Percentiles rank a stretch among this genome's conserved stretches.
Conservation (phyloP, 805 yeast genomes). For the Ogataea wickerhamii region DNA sequence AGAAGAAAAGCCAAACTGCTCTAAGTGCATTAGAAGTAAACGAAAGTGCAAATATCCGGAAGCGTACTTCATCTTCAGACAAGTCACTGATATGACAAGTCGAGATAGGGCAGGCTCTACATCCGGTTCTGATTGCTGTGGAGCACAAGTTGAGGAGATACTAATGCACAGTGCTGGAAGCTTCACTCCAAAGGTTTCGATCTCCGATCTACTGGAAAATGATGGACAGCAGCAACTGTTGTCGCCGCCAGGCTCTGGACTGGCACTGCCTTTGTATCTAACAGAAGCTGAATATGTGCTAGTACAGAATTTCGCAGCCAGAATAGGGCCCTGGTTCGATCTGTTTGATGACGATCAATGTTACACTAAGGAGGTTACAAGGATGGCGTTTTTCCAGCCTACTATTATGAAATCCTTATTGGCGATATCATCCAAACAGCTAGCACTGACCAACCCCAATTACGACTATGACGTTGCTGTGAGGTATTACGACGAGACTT, state of each 20-base stretch:
- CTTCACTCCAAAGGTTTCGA: conserved; percentile 1
- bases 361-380: conserved; percentile 6
- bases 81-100: background rate
- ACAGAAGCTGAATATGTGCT: conserved; percentile 5
- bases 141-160: no score
- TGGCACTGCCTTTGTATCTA: background rate
- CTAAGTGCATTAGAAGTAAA: conserved; percentile 4
- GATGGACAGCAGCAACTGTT: background rate
- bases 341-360: conserved; percentile 9
- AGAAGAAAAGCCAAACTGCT: conserved; percentile 8
- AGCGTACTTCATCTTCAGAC: conserved; percentile 2
- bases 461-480: conserved; percentile 11
- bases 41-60: conserved; percentile 9
- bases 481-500: conserved; percentile 11
- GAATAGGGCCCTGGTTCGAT: conserved; percentile 14
- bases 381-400: conserved; percentile 11
- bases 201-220: conserved; percentile 3
- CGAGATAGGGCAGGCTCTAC: background rate
- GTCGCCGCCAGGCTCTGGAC: background rate
- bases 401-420: conserved; percentile 11
- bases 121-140: no score
- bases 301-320: conserved; percentile 8
- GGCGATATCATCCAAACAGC: conserved; percentile 13
- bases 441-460: conserved; percentile 10
- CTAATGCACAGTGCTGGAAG: no score